Evolutionary conservation across 2,329 filamentous ascomycete species (phyloP).

Genomic region (Neoarthrinium moseri): DNA sequence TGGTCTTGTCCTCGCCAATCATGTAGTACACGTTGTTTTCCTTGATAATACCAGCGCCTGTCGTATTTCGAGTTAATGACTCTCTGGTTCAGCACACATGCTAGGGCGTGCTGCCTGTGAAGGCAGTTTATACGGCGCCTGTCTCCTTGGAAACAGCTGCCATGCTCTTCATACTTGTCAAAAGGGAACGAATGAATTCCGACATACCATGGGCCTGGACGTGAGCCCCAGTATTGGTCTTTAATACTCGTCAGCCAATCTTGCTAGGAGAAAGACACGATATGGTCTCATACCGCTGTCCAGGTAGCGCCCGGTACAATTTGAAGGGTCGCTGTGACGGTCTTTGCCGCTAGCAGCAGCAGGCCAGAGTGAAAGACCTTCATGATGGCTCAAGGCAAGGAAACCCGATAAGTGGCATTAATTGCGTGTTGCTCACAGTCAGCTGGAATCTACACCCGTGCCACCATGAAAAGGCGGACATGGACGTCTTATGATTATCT

Average conservation of each 20-base stretch:
- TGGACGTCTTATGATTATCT: no score
- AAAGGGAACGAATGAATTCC: no score
- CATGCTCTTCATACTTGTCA: no score
- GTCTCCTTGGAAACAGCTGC: no score
- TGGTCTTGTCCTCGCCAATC: constrained; percentile 68
- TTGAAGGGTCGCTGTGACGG: constrained; percentile 24
- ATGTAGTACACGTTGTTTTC: constrained; percentile 61
- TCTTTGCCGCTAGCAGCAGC: constrained; percentile 20
- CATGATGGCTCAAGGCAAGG: constrained; percentile 2
- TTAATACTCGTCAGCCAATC: background rate
- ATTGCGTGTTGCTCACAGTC: no score
- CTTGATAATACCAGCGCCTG: constrained; percentile 60
- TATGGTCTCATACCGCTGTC: constrained; percentile 20
- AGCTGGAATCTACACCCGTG: no score
- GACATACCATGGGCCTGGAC: constrained; percentile 14
- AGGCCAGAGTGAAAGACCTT: constrained; percentile 10
- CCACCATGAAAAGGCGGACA: no score
- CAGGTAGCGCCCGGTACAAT: constrained; percentile 26
- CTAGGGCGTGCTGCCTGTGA: no score
- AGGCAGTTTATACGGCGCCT: no score
- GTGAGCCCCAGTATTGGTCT: constrained; percentile 18
- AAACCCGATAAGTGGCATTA: no score
- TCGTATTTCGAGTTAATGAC: no score
- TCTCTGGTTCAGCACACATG: no score
- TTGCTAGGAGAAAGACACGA: background rate